Base-by-base conservation (phyloP, 1,284 basidiomycete genomes). In the Moesziomyces aphidis region DNA sequence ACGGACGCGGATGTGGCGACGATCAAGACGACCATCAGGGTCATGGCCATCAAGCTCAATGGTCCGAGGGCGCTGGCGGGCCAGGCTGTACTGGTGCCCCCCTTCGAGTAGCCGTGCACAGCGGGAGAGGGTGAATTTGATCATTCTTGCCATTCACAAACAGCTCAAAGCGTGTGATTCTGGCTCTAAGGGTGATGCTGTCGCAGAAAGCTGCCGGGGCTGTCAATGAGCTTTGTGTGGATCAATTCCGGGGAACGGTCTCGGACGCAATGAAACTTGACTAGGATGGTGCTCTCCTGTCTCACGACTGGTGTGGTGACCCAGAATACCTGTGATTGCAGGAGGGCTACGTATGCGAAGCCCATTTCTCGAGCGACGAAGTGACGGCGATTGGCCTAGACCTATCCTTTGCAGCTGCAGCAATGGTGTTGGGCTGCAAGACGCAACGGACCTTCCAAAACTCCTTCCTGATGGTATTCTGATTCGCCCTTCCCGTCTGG, bases 371-470 rank as follows among this genome's bases (percentile, higher is more conserved):
- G 1, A 75, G 39, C 4, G 45, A 44, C 7, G 72, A 74, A 46
- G 39, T 63, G 43, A 74, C 21, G 4, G 58, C 15, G 2, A 66
- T 47, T 4, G 60, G 51, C 44, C 72, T 36, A 3, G 50, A 36
- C 9, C 58, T 47, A 45, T 71, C 67, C 64, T 60, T 75, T 21
- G 68, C 68, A 1, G 67, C 64, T 3, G 42, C 26, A 1, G 67
- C 45, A 49, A 75, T 66, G 7, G 31, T 8, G 4, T 23, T 13
- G 0, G 73, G 63, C 1, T 57, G n/a, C 0, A 71, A 42, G 11
- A 71, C 55, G 39, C 55, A 75, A 2, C 68, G 46, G 5, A 75
- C 73, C 43, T 75, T 75, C 57, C 68, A 67, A 22, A 71, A 75
- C 49, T 71, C 73, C 21, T 68, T 71, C 3, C 64, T 45, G 15